phyloP scores from a whole-genome alignment of 176 grass and related monocot genomes.

The barley (Hordeum vulgare) region MorexV3_pseudomolecules_assembly NC_058523.1:62697315-62697814 shows the following conservation, averaged over 20 bases:
- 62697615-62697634: conserved; percentile 40
- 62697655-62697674: conserved; percentile 84
- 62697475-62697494: conserved; percentile 3
- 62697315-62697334: conserved; percentile 91
- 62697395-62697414: not conserved
- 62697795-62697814: conserved; percentile 86
- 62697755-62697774: conserved; percentile 89
- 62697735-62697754: conserved; percentile 83
- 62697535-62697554: conserved; percentile 85
- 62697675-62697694: conserved; percentile 78
- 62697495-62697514: not conserved
- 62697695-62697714: conserved; percentile 95
- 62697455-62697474: not conserved
- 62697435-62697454: not conserved
- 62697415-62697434: not conserved
- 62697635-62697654: conserved; percentile 66
- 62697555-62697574: conserved; percentile 85
- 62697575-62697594: conserved; percentile 81
- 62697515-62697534: conserved; percentile 27
- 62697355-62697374: not conserved
- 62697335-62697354: not conserved
- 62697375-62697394: not conserved
- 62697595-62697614: conserved; percentile 48
- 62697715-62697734: conserved; percentile 94
- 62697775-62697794: conserved; percentile 70